phyloP scores from a whole-genome alignment of 1,284 basidiomycete species.

The Ceratobasidium sp. region DNA sequence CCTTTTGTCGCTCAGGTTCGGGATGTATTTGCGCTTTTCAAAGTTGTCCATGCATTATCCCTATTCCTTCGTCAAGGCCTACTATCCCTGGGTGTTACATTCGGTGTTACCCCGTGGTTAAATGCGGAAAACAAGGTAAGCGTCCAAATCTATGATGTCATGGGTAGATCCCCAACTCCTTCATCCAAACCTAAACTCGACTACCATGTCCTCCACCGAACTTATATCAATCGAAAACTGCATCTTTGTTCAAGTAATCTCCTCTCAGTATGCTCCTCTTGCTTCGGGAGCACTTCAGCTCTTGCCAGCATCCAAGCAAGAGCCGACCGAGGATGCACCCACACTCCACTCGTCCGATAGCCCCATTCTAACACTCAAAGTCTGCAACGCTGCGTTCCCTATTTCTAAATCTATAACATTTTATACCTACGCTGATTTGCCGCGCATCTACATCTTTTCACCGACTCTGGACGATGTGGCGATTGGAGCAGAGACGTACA shows the following conservation, averaged over 20 bases:
- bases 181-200: neutral
- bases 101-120: too few species aligned
- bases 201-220: slow-evolving; percentile 12
- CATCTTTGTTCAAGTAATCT: slow-evolving; percentile 19
- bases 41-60: too few species aligned
- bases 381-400: slow-evolving; percentile 38
- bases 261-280: slow-evolving; percentile 27
- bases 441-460: slow-evolving; percentile 35
- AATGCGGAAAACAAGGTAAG: neutral
- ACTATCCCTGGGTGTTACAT: too few species aligned
- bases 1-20: too few species aligned
- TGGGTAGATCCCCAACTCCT: neutral
- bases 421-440: slow-evolving; percentile 32
- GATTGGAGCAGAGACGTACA: slow-evolving; percentile 29
- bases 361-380: slow-evolving; percentile 33
- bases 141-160: slow-evolving; percentile 12
- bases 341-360: neutral
- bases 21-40: too few species aligned
- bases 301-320: neutral
- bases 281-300: slow-evolving; percentile 32
- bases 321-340: neutral
- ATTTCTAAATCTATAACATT: slow-evolving; percentile 27
- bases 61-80: too few species aligned
- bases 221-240: slow-evolving; percentile 29
- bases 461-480: slow-evolving; percentile 26